Percentiles rank a stretch among this genome's conserved stretches.
Evolutionary conservation across 2,329 filamentous ascomycete species (phyloP).

Genomic region (Esteya vermicola): DNA sequence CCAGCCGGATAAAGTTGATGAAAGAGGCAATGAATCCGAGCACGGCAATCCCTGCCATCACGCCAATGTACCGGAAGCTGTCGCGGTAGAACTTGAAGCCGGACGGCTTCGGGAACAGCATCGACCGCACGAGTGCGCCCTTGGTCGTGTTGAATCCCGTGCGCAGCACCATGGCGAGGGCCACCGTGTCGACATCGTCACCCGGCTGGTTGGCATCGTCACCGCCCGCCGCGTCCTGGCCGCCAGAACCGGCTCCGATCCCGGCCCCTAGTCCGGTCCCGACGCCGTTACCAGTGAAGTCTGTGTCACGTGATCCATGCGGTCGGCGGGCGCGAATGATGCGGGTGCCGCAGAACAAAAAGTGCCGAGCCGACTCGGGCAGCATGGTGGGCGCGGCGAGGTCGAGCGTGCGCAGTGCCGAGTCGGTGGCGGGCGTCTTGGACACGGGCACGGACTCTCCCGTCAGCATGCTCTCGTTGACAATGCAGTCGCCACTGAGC

Average conservation of each 20-base stretch:
- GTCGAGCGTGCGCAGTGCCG: conserved; percentile 62
- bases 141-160: conserved; percentile 98
- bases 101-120: conserved; percentile 96
- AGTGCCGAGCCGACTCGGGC: conserved; percentile 71
- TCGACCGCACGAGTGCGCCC: conserved; percentile 85
- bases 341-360: conserved; percentile 90
- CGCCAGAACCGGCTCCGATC: background rate
- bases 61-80: conserved; percentile 93
- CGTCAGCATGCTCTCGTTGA: conserved; percentile 98
- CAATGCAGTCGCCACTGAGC: conserved; percentile 88
- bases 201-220: no score
- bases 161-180: conserved; percentile 78
- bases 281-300: background rate
- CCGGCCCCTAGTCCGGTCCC: background rate
- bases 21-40: conserved; percentile 85
- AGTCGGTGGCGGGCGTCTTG: conserved; percentile 71
- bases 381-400: conserved; percentile 70
- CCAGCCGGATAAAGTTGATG: conserved; percentile 79
- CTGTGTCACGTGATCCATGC: conserved; percentile 39
- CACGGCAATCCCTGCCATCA: conserved; percentile 79
- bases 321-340: conserved; percentile 82
- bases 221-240: background rate
- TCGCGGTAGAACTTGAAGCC: conserved; percentile 98
- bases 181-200: conserved; percentile 75
- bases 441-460: conserved; percentile 95